Percentiles rank a stretch among this genome's conserved stretches.
These are phyloP conservation scores for Yamadazyma insecticola DNA, from an alignment of 805 yeast genomes.

Conservation along the genomic window DNA sequence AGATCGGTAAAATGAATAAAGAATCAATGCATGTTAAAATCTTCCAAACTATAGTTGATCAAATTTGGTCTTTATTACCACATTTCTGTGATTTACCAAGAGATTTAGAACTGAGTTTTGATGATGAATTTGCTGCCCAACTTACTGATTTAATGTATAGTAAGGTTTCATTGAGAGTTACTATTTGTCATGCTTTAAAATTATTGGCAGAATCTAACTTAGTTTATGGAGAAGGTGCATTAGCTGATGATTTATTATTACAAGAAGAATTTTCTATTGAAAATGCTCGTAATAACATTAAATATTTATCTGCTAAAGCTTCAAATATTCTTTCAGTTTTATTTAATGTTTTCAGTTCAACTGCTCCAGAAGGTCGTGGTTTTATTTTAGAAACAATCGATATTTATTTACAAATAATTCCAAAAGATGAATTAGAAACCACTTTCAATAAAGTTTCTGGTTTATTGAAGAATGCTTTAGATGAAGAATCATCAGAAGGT, in stretches of 20 bases:
- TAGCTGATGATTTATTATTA: conserved; percentile 51
- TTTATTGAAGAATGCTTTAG: conserved; percentile 69
- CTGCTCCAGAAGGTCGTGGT: conserved; percentile 77
- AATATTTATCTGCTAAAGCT: conserved; percentile 61
- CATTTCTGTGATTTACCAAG: conserved; percentile 82
- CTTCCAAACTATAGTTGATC: conserved; percentile 81
- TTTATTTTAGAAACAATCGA: conserved; percentile 85
- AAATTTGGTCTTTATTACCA: conserved; percentile 88
- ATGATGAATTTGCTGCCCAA: conserved; percentile 71
- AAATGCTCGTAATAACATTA: conserved; percentile 53
- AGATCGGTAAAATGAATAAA: conserved; percentile 40
- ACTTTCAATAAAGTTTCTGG: conserved; percentile 86
- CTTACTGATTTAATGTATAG: conserved; percentile 73
- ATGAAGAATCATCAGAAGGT: conserved; percentile 43
- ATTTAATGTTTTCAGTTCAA: conserved; percentile 90
- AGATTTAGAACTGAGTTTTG: conserved; percentile 63
- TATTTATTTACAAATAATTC: conserved; percentile 66
- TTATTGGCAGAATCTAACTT: conserved; percentile 73
- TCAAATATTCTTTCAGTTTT: conserved; percentile 78
- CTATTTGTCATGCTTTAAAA: conserved; percentile 79
- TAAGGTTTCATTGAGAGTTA: conserved; percentile 68
- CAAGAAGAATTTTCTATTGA: conserved; percentile 57
- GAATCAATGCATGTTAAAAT: conserved; percentile 71
- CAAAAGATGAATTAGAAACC: conserved; percentile 58
- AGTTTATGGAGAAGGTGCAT: conserved; percentile 56